phyloP scores from a whole-genome alignment of 2,329 filamentous ascomycete species.

The Trichoderma endophyticum region DNA sequence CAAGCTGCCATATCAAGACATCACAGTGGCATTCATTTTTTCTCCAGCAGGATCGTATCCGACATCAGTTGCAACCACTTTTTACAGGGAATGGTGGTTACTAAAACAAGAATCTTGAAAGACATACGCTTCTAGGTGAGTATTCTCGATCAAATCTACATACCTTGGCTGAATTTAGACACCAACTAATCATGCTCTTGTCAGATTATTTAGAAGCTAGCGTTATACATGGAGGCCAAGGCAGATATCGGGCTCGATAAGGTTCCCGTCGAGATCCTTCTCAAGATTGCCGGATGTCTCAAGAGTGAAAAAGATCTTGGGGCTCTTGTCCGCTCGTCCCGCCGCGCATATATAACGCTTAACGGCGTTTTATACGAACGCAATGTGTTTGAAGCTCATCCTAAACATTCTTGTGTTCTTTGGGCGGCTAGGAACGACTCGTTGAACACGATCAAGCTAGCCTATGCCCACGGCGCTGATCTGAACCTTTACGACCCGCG shows the following conservation, averaged over 20 bases:
- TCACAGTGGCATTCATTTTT: background rate
- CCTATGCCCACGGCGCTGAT: background rate
- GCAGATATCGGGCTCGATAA: background rate
- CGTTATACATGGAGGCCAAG: background rate
- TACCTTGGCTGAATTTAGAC: background rate
- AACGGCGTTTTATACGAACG: background rate
- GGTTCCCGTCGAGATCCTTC: background rate
- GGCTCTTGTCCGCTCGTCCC: background rate
- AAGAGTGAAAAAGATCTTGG: background rate
- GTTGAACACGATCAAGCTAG: background rate
- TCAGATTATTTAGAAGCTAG: background rate
- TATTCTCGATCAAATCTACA: background rate
- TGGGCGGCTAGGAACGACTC: background rate
- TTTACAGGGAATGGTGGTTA: background rate
- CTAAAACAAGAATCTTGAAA: background rate
- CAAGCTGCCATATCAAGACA: background rate
- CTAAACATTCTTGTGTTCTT: background rate
- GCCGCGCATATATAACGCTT: background rate
- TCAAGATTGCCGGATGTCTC: background rate
- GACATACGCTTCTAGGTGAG: background rate
- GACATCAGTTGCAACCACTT: too few relatives aligned
- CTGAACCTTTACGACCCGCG: background rate
- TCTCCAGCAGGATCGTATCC: background rate
- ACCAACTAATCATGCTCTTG: background rate
- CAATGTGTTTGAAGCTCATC: background rate